A percentile compares a stretch with the other conserved stretches of the same genome.
phyloP scores from a whole-genome alignment of 352 stramenopile species.

The Pythium angustatum region DNA sequence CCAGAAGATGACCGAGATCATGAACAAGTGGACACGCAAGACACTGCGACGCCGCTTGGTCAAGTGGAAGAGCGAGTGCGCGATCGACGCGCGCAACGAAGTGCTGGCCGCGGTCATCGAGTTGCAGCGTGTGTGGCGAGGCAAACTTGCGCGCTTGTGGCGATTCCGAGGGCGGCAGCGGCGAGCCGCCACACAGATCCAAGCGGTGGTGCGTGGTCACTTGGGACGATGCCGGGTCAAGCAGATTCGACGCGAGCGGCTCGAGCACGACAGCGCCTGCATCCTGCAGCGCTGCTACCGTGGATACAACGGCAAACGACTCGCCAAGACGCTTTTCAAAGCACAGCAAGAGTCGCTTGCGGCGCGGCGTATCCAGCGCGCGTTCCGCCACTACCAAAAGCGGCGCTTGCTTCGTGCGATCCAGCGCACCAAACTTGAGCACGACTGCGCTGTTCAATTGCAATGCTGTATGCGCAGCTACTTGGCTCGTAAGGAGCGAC shows the following conservation, averaged over 20 bases:
- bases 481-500: conserved; percentile 53
- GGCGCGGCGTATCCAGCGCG: conserved; percentile 62
- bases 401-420: conserved; percentile 62
- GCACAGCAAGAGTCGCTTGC: conserved; percentile 62
- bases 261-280: conserved; percentile 48
- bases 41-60: conserved; percentile 45
- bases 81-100: conserved; percentile 58
- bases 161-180: conserved; percentile 29
- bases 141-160: conserved; percentile 41
- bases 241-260: conserved; percentile 33
- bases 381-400: conserved; percentile 64
- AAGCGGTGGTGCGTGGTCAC: conserved; percentile 53
- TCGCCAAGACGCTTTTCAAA: conserved; percentile 61
- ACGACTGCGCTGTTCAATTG: conserved; percentile 49
- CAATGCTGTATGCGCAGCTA: conserved; percentile 58
- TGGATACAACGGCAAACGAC: conserved; percentile 72
- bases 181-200: conserved; percentile 42
- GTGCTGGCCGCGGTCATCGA: conserved; percentile 62
- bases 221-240: conserved; percentile 33
- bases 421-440: conserved; percentile 61
- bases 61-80: conserved; percentile 53
- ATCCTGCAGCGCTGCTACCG: conserved; percentile 78
- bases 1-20: conserved; percentile 68
- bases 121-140: conserved; percentile 64
- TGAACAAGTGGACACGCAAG: conserved; percentile 63